Evolutionary conservation across 345 rosid species (phyloP).

Genomic region (Eucalyptus tenuipes): DNA sequence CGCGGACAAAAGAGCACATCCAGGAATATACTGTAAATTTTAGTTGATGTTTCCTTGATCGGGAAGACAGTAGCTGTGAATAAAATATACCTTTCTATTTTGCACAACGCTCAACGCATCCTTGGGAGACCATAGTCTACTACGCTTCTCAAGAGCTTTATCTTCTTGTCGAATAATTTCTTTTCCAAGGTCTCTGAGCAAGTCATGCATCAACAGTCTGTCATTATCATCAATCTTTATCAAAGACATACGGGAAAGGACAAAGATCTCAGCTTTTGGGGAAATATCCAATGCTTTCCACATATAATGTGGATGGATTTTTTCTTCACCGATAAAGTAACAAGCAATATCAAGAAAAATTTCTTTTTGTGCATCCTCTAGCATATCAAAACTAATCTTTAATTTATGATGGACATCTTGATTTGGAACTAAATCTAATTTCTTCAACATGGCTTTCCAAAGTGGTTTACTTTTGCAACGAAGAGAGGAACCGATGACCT

Average conservation of each 20-base stretch:
- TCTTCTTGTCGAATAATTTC: neutral
- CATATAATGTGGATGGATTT: too few relatives aligned
- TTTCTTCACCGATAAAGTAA: neutral
- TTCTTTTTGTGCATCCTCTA: neutral
- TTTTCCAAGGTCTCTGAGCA: neutral
- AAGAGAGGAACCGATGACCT: neutral
- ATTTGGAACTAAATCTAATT: neutral
- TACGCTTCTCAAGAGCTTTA: neutral
- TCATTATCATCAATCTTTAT: neutral
- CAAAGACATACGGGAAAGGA: neutral
- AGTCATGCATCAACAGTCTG: neutral
- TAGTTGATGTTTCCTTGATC: neutral
- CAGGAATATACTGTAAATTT: neutral
- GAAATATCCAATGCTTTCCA: neutral
- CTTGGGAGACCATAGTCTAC: neutral
- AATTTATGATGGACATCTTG: neutral
- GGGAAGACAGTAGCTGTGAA: neutral
- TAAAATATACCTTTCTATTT: neutral
- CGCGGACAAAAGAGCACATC: neutral
- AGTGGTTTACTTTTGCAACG: neutral
- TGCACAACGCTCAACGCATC: fast-evolving
- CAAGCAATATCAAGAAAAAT: neutral
- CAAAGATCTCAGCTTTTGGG: neutral
- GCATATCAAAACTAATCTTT: neutral
- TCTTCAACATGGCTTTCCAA: neutral